phyloP scores from a whole-genome alignment of 73 alveolate species.

The Halteria grandinella region DNA sequence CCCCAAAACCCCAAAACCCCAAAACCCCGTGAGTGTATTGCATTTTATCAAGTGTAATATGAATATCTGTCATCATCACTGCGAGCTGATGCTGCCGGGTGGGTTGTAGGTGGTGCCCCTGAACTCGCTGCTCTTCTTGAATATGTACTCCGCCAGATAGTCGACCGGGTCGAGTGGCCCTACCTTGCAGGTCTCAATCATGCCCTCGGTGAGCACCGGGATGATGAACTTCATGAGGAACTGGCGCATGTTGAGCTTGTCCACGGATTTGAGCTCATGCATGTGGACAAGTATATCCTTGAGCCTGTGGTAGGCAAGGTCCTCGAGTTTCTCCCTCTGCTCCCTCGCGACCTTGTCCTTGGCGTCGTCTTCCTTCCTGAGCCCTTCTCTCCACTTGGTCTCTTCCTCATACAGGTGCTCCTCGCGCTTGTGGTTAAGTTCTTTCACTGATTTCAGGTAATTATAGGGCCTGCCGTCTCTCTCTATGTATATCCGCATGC shows the following conservation, averaged over 20 bases:
- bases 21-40: too few relatives aligned
- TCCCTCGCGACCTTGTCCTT: slow-evolving; percentile 60
- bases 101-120: neutral
- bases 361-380: slow-evolving; percentile 53
- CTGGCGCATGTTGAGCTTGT: slow-evolving; percentile 85
- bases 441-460: slow-evolving; percentile 80
- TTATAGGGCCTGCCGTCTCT: slow-evolving; percentile 97
- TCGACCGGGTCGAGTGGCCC: slow-evolving; percentile 97
- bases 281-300: slow-evolving; percentile 76
- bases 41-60: too few relatives aligned
- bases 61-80: too few relatives aligned
- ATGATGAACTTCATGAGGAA: slow-evolving; percentile 91
- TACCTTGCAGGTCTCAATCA: slow-evolving; percentile 94
- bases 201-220: slow-evolving; percentile 95
- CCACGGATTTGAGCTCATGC: slow-evolving; percentile 73
- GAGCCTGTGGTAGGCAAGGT: slow-evolving; percentile 80
- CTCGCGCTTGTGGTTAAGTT: slow-evolving; percentile 77
- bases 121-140: slow-evolving; percentile 62
- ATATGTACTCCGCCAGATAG: slow-evolving; percentile 92
- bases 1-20: too few relatives aligned
- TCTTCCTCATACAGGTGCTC: slow-evolving; percentile 75
- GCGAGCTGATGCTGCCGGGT: too few relatives aligned
- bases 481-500: slow-evolving; percentile 93
- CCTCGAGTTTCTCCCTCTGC: slow-evolving; percentile 71
- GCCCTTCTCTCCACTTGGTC: slow-evolving; percentile 45